Evolutionary conservation across 2,329 filamentous ascomycete species (phyloP).

Genomic region (Aspergillus quadricinctus): DNA sequence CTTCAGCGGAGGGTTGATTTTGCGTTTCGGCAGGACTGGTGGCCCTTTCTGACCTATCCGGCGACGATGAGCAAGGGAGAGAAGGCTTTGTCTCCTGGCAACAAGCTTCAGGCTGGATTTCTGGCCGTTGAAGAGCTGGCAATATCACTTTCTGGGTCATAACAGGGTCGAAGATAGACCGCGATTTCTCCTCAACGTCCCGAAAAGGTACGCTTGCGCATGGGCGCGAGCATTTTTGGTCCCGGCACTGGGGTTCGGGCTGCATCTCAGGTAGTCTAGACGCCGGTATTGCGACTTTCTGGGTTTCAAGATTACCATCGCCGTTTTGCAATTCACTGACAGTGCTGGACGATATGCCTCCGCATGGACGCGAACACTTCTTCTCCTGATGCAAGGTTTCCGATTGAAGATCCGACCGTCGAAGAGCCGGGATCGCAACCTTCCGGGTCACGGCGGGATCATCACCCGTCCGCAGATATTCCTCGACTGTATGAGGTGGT

Average conservation of each 20-base stretch:
- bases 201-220: constrained; percentile 20
- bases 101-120: not conserved
- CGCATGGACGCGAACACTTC: not conserved
- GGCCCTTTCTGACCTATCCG: not conserved
- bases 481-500: constrained; percentile 19
- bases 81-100: not conserved
- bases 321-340: not conserved
- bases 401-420: constrained; percentile 2
- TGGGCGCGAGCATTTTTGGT: not conserved
- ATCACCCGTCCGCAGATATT: constrained; percentile 22
- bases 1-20: not conserved
- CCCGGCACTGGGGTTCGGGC: not conserved
- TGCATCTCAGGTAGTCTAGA: not conserved
- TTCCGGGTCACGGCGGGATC: constrained; percentile 21
- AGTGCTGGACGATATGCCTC: not conserved
- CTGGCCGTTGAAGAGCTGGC: constrained; percentile 21
- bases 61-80: not conserved
- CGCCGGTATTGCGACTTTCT: not conserved
- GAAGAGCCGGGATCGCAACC: constrained; percentile 33
- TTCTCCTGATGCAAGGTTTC: not conserved
- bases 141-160: constrained; percentile 32
- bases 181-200: constrained; percentile 25
- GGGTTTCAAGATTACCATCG: not conserved
- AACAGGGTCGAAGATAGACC: constrained; percentile 13
- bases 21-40: not conserved